Base-by-base conservation (phyloP, 148 eudicot species). In the Gaultheria prostrata region DNA sequence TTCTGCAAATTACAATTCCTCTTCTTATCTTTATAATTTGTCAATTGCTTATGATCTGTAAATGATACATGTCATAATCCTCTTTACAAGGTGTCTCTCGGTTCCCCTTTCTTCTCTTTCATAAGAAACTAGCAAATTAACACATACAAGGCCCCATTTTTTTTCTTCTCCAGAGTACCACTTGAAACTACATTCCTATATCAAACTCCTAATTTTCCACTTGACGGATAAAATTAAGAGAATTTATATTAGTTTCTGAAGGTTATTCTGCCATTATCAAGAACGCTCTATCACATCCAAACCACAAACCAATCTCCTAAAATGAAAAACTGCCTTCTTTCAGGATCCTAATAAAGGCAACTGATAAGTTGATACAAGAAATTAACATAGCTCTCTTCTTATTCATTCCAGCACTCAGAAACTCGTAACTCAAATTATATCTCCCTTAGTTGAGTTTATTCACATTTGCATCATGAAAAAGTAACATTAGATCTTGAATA, bases 271-370 rank as follows among this genome's bases (percentile, higher is more conserved):
- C 71, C 14, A 65, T 26, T 10, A 65, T 65, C 33, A 28, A 65
- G 33, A 65, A 65, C 26, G 53, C 53, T 65, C 35, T 61, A 61
- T n/a, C 67, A n/a, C 67, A 20, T 21, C 28, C 21, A n/a, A n/a
- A n/a, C 67, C 67, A 61, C 67, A 61, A 61, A 70, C 11, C 45
- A 70, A 30, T 32, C 75, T 70, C 8, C 45, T 5, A 70, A 7
- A 70, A 30, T 65, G 33, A 26, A 70, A 32, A 70, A 70, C 45
- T 14, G 72, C 72, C 72, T 67, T 67, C 39, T 67, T 67, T 67
- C 35, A 67, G 33, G 35, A 67, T 67, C 15, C 33, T 67, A 30
- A 12, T 11, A 67, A 28, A 67, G 33, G 72, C 17, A 67, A 67
- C 14, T 67, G 72, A 28, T 28, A 10, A 65, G 32, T 63, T 17